Evolutionary conservation across 352 stramenopile genomes (phyloP).

Genomic region (Phytopythium kandeliae): DNA sequence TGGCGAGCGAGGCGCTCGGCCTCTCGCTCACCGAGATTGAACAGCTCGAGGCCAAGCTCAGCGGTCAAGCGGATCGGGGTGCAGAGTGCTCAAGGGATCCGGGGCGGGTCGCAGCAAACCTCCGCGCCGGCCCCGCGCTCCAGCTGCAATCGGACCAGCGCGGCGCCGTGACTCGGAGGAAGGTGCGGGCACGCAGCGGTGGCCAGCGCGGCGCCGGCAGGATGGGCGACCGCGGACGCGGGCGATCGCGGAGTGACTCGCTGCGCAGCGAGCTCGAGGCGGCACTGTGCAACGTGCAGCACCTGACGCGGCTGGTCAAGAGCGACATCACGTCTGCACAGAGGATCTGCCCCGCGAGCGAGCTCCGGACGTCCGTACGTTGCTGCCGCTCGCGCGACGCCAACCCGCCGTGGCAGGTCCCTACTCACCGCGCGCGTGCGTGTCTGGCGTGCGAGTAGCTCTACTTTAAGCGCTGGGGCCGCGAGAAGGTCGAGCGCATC

Average conservation of each 20-base stretch:
- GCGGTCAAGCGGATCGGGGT: too few relatives aligned
- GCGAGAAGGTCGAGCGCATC: conserved; percentile 72
- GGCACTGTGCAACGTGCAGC: conserved; percentile 55
- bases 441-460: conserved; percentile 18
- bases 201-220: not conserved
- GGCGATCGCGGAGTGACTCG: conserved; percentile 5
- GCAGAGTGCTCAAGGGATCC: too few relatives aligned
- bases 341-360: conserved; percentile 55
- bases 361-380: conserved; percentile 48
- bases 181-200: not conserved
- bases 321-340: conserved; percentile 67
- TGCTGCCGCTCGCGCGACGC: too few relatives aligned
- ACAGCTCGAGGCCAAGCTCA: conserved; percentile 48
- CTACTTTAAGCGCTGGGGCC: conserved; percentile 78
- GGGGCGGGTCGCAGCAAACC: too few relatives aligned
- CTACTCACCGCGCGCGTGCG: not conserved
- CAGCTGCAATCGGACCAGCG: too few relatives aligned
- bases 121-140: too few relatives aligned
- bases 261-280: conserved; percentile 54
- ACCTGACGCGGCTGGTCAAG: conserved; percentile 64
- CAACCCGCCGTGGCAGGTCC: too few relatives aligned
- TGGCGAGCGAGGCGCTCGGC: conserved; percentile 58
- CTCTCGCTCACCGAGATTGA: conserved; percentile 66
- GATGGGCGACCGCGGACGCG: not conserved
- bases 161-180: too few relatives aligned